These are phyloP conservation scores for Teratosphaeria destructans DNA, from an alignment of 2,329 filamentous ascomycete genomes.

Conservation along the genomic window DNA sequence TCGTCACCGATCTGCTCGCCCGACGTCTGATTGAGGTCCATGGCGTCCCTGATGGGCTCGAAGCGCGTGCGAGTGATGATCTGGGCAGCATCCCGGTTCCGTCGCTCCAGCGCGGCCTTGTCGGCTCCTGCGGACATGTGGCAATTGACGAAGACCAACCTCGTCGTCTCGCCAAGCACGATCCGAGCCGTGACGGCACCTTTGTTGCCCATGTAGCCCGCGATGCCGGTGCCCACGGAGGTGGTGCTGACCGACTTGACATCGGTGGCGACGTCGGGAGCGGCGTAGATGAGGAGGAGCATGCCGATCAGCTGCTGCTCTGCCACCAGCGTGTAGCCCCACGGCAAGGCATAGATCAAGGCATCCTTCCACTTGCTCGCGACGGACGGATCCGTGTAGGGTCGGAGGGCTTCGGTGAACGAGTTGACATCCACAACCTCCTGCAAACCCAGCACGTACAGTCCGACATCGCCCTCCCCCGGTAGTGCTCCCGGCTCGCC, in stretches of 20 bases:
- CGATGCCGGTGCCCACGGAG: constrained; percentile 75
- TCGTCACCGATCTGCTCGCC: constrained; percentile 74
- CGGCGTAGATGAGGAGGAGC: constrained; percentile 74
- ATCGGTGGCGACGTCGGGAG: constrained; percentile 60
- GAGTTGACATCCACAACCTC: constrained; percentile 82
- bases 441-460: constrained; percentile 85
- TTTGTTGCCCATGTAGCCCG: constrained; percentile 95
- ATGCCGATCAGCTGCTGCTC: constrained; percentile 81
- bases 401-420: constrained; percentile 65
- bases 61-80: constrained; percentile 69
- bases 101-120: constrained; percentile 62
- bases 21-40: constrained; percentile 46
- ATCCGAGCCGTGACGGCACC: constrained; percentile 75
- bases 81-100: constrained; percentile 82
- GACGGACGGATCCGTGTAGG: constrained; percentile 61
- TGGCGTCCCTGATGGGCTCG: constrained; percentile 56
- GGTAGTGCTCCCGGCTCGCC: constrained; percentile 39
- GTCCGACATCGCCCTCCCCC: constrained; percentile 60
- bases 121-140: constrained; percentile 85
- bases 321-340: constrained; percentile 64
- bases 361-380: constrained; percentile 73
- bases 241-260: constrained; percentile 74
- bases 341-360: constrained; percentile 61
- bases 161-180: constrained; percentile 79
- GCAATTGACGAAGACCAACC: constrained; percentile 80